Percentiles rank a stretch among this genome's conserved stretches.
Evolutionary conservation across 2,329 filamentous ascomycete genomes (phyloP).

Genomic region (Colletotrichum sp.): DNA sequence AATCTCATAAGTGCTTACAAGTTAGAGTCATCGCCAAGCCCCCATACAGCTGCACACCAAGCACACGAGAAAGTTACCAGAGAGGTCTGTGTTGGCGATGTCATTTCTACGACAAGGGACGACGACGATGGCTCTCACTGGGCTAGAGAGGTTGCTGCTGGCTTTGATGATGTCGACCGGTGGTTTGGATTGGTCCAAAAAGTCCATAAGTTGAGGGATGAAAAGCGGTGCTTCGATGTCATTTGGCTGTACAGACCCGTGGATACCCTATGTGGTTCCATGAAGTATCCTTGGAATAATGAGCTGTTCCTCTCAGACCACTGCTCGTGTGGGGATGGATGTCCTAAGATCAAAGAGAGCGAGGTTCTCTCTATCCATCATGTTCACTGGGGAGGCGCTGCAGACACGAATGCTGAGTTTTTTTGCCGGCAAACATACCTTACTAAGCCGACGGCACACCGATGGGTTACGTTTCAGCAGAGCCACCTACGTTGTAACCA

Average conservation of each 20-base stretch:
- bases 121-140: conserved; percentile 57
- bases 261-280: conserved; percentile 72
- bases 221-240: conserved; percentile 59
- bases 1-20: conserved; percentile 30
- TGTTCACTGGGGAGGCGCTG: conserved; percentile 62
- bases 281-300: conserved; percentile 72
- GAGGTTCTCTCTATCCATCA: conserved; percentile 63
- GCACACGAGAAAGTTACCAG: background rate
- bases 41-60: conserved; percentile 26
- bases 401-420: conserved; percentile 53
- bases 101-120: conserved; percentile 52
- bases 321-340: conserved; percentile 67
- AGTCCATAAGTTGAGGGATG: conserved; percentile 42
- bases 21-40: conserved; percentile 28
- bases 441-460: conserved; percentile 64
- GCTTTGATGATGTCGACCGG: conserved; percentile 48
- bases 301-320: conserved; percentile 81
- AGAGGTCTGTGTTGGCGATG: background rate
- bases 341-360: conserved; percentile 50
- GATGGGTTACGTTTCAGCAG: conserved; percentile 64
- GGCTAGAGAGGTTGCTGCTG: conserved; percentile 52
- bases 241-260: conserved; percentile 76
- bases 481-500: conserved; percentile 61
- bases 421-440: conserved; percentile 77
- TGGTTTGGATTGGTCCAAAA: conserved; percentile 77